Percentiles rank a stretch among this genome's conserved stretches.
phyloP scores from a whole-genome alignment of 805 yeast species.

The Candida incommunis region DNA sequence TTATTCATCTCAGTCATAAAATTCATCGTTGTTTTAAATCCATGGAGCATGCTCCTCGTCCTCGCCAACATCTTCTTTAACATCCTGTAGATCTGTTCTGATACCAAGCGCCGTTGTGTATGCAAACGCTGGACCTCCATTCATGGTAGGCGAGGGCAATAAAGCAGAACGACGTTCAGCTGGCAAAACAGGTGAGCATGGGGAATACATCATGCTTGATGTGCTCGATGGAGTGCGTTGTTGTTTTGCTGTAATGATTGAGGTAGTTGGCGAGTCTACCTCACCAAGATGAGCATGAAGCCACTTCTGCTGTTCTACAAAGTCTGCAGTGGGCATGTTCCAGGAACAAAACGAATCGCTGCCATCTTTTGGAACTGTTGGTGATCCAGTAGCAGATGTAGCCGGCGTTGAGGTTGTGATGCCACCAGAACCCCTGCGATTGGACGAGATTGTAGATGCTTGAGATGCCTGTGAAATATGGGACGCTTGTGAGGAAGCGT shows the following conservation, averaged over 20 bases:
- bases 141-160: constrained; percentile 9
- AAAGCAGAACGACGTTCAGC: constrained; percentile 7
- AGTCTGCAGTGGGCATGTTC: constrained; percentile 12
- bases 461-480: background rate
- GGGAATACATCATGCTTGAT: background rate
- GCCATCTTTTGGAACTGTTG: background rate
- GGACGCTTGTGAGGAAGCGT: too few species aligned
- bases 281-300: constrained; percentile 3
- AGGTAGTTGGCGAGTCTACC: background rate
- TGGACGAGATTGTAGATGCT: background rate
- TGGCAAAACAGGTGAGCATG: background rate
- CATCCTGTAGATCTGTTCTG: constrained; percentile 6
- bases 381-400: background rate
- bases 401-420: background rate
- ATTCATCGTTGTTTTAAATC: background rate
- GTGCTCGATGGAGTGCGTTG: background rate
- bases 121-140: background rate
- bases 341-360: constrained; percentile 13
- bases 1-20: background rate
- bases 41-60: constrained; percentile 3
- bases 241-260: background rate
- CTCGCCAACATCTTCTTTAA: constrained; percentile 5
- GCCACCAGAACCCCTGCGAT: background rate
- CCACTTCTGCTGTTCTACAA: constrained; percentile 17
- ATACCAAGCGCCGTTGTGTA: constrained; percentile 4